Evolutionary conservation across 768 basidiomycete genomes (phyloP), one percentile per base, ranked within the genome.

Genomic region (Ramaria sp.): DNA sequence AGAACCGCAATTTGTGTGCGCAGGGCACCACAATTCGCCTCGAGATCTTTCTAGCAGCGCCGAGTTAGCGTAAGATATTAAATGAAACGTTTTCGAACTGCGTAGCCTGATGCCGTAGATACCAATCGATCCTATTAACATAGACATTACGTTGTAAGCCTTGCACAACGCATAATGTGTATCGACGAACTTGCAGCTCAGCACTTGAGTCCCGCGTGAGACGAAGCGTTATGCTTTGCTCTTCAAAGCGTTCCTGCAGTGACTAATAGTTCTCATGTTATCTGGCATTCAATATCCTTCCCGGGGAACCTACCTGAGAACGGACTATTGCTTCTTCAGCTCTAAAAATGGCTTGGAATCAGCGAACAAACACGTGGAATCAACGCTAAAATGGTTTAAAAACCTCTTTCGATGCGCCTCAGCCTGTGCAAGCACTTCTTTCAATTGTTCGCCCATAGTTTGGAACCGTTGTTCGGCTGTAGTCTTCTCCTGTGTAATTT

Each of bases 201-300:
- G 73, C 78, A 19, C 74, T 66, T 5, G 76, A 70, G 59, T 84
- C 82, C 61, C 79, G 81, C 7, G 78, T 74, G 22, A 82, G 66
- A 24, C 75, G 72, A 48, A 82, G 66, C 1, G 79, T 78, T 6
- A 78, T 68, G 0, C 73, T 65, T 60, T 83, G 82, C 15, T 80
- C 75, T 12, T 85, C 82, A 53, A 78, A 79, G 24, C 81, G 75
- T 54, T 85, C 81, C 63, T 84, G 78, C 15, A 82, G 37, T 17
- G 49, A 58, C 49, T 58, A 24, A 19, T 2, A 19, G 24, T 30
- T 56, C n/a, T 2, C 27, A 17, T 13, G 34, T 37, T 37, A 37
- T 37, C 34, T 37, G 34, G 34, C 34, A 10, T 37, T 37, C 34
- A 13, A 37, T 3, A 37, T 37, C 34, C 13, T 37, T 37, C 13